Percentiles rank a stretch among this genome's conserved stretches.
These are phyloP conservation scores for Endoconidiophora polonica DNA, from an alignment of 2,329 filamentous ascomycete genomes.

Conservation along the genomic window DNA sequence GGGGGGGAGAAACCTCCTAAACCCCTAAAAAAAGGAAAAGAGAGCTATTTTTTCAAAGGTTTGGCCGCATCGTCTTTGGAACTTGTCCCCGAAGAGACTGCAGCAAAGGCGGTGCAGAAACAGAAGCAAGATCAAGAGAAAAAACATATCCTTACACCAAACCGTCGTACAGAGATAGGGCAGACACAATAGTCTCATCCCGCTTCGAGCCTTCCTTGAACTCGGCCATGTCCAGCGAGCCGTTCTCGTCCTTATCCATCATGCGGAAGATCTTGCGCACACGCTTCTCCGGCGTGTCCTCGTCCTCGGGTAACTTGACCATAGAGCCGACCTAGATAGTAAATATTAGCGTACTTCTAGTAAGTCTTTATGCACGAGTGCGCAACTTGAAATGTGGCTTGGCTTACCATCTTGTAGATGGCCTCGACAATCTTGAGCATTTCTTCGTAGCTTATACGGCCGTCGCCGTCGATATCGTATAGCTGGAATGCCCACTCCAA, in stretches of 20 bases:
- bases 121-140: neutral
- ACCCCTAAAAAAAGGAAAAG: neutral
- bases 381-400: conserved; percentile 10
- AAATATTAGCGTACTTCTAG: neutral
- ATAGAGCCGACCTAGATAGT: conserved; percentile 72
- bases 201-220: conserved; percentile 99
- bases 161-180: conserved; percentile 88
- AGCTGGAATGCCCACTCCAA: conserved; percentile 98
- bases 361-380: neutral
- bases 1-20: neutral
- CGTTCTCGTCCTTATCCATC: conserved; percentile 99
- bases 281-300: conserved; percentile 96
- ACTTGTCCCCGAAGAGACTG: neutral
- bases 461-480: conserved; percentile 97
- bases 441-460: conserved; percentile 97
- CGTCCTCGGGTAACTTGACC: conserved; percentile 96
- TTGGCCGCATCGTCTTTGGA: no score
- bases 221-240: conserved; percentile 87
- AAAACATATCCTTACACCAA: conserved; percentile 45
- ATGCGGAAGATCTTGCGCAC: conserved; percentile 97
- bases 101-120: neutral
- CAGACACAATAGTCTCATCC: conserved; percentile 96
- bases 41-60: neutral
- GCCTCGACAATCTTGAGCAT: conserved; percentile 98
- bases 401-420: conserved; percentile 93